phyloP scores from a whole-genome alignment of 352 stramenopile genomes.

The Pythium chondricola region DNA sequence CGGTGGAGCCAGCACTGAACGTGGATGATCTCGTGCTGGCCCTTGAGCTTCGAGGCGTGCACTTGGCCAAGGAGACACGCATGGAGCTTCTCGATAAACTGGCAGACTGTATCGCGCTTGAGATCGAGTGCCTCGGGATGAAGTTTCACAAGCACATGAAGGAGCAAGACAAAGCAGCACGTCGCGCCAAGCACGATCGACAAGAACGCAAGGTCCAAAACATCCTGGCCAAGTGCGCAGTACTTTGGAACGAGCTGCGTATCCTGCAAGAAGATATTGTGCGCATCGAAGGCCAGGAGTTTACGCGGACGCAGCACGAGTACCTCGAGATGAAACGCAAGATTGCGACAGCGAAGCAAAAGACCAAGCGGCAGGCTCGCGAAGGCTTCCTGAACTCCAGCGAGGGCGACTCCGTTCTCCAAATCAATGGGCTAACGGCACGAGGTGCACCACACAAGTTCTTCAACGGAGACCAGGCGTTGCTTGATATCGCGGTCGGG shows the following conservation, averaged over 20 bases:
- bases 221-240: constrained; percentile 27
- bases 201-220: constrained; percentile 29
- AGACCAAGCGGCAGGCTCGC: constrained; percentile 47
- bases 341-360: constrained; percentile 44
- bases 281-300: constrained; percentile 28
- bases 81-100: constrained; percentile 50
- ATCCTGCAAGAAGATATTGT: constrained; percentile 40
- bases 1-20: constrained; percentile 56
- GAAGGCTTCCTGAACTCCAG: constrained; percentile 25
- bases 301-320: constrained; percentile 30
- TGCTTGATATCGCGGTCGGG: constrained; percentile 52
- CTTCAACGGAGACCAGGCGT: constrained; percentile 46
- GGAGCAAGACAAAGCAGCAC: constrained; percentile 47
- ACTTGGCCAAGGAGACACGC: constrained; percentile 51
- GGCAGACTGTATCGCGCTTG: constrained; percentile 46
- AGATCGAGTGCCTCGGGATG: constrained; percentile 57
- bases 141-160: constrained; percentile 69
- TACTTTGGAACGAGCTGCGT: constrained; percentile 45
- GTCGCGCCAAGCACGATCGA: constrained; percentile 43
- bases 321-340: constrained; percentile 60
- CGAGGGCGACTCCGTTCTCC: constrained; percentile 13
- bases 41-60: constrained; percentile 54
- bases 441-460: constrained; percentile 32
- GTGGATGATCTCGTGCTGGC: constrained; percentile 58
- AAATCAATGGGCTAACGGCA: constrained; percentile 49